Conservation (phyloP, 805 yeast species). For the Nakazawaea populi region DNA sequence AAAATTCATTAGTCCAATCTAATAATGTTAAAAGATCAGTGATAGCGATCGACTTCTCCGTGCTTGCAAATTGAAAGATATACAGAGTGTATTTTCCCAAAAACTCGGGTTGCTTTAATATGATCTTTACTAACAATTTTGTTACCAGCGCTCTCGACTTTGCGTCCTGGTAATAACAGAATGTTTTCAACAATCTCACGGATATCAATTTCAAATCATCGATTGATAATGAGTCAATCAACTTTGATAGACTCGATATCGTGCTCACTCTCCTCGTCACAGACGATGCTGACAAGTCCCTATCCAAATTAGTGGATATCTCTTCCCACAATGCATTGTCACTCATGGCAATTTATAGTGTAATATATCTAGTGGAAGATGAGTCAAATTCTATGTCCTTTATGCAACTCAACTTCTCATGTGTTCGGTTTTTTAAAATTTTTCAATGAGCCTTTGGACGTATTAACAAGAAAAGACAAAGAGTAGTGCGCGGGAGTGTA, state of each 20-base stretch:
- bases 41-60: constrained; percentile 39
- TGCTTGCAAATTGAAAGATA: constrained; percentile 26
- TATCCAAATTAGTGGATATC: background rate
- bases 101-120: constrained; percentile 26
- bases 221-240: constrained; percentile 3
- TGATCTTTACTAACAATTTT: constrained; percentile 31
- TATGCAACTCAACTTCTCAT: background rate
- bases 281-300: constrained; percentile 1
- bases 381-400: too few relatives aligned
- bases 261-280: background rate
- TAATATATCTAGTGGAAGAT: background rate
- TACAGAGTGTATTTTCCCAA: constrained; percentile 31
- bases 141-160: constrained; percentile 39
- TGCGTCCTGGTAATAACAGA: constrained; percentile 43
- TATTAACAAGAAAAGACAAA: background rate
- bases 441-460: background rate
- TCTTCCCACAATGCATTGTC: constrained; percentile 1
- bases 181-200: constrained; percentile 38
- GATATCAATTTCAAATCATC: constrained; percentile 25
- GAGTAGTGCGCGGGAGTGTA: background rate
- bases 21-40: constrained; percentile 53
- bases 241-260: background rate
- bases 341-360: background rate
- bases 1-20: constrained; percentile 45
- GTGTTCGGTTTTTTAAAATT: background rate